Base-by-base conservation (phyloP, 2,329 filamentous ascomycete species). In the Teratosphaeria gauchensis region DNA sequence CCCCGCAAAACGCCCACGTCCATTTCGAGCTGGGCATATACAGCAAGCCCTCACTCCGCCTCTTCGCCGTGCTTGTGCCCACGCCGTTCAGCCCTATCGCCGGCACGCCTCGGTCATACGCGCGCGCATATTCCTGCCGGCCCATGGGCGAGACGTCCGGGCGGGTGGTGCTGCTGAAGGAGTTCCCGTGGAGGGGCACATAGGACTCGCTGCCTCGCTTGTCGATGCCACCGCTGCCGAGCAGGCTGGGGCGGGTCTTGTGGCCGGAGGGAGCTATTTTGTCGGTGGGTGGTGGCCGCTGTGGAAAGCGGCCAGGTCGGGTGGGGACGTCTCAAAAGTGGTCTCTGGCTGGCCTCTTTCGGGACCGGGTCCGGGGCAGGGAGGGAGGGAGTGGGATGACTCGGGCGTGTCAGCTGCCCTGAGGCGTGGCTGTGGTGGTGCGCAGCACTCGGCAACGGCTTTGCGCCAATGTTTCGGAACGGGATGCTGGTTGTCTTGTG, bases 1-100 rank as follows among this genome's bases (percentile, higher is more conserved):
- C 81, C 63, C 84, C 73, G 75, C 95, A 84, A 72, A 97, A 97
- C 62, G 84, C 79, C 80, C 90, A 92, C 16, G 92, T 91, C 92
- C 94, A 99, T 69, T 82, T 84, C 59, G 89, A 88, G 71, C 85
- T 89, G 67, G 95, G 87, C 66, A 88, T 84, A 71, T 91, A 92
- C 78, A 92, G 21, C 54, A 24, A 38, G 3, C 32, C 5, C 42
- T 21, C 42, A 7, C 42, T 84, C 66, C 75, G 84, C 66, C 70
- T 69, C 66, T 70, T 69, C 56, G 54, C 59, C 54, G 61, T 48
- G 59, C 59, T 51, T 51, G 56, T 0, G 28, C 32, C 52, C 28
- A 31, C 28, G 7, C 28, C 12, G 14, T 31, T 31, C 52, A 31
- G 14, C 12, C 52, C 52, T 2, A 32, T n/a, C 9, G 52, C 9